phyloP scores from a whole-genome alignment of 2,329 filamentous ascomycete genomes.

The Aspergillus sp. region DNA sequence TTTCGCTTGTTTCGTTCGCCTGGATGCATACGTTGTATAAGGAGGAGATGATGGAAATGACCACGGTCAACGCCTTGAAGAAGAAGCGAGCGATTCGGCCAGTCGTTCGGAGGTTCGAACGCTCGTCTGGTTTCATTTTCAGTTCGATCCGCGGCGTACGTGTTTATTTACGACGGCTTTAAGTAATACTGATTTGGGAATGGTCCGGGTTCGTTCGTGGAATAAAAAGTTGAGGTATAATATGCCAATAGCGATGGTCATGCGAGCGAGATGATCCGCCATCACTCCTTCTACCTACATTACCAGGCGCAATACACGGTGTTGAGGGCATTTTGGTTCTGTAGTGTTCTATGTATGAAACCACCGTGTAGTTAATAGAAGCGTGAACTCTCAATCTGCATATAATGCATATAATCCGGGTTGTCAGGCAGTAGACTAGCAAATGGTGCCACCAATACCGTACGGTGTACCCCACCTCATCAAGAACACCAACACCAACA shows the following conservation, averaged over 20 bases:
- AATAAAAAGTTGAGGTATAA: conserved; percentile 9
- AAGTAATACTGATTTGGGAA: conserved; percentile 15
- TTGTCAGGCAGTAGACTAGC: not conserved
- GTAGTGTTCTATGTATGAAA: not conserved
- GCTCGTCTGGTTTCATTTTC: conserved; percentile 7
- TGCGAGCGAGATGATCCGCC: not conserved
- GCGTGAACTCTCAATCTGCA: not conserved
- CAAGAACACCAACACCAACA: not conserved
- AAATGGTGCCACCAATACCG: not conserved
- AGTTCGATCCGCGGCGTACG: conserved; percentile 20
- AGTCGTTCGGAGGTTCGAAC: no score
- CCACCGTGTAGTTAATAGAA: not conserved
- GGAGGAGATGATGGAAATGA: not conserved
- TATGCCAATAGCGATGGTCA: not conserved
- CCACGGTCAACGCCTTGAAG: conserved; percentile 9
- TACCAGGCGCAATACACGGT: not conserved
- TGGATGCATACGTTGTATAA: conserved; percentile 2
- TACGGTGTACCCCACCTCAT: not conserved
- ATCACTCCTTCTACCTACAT: not conserved
- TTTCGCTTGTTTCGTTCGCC: conserved; percentile 4
- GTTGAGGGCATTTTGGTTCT: not conserved
- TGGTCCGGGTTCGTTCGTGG: not conserved
- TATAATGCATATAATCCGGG: no score
- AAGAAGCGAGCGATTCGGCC: not conserved
- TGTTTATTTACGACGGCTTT: conserved; percentile 21